Conservation (phyloP, 2,329 filamentous ascomycete genomes). For the Xylaria sp. region DNA sequence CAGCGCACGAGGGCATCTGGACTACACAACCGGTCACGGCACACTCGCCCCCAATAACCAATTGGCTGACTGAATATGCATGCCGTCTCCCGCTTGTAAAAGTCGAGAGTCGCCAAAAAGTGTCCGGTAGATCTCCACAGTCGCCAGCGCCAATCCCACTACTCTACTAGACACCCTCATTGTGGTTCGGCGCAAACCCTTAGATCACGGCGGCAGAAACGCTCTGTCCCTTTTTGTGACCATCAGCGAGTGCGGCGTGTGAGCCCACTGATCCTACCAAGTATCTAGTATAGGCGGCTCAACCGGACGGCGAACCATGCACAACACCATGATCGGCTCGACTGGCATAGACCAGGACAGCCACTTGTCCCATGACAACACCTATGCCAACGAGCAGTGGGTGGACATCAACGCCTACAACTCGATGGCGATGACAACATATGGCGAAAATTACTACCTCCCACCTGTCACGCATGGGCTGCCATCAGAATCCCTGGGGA, state of each 20-base stretch:
- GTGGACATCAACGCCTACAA: slow-evolving; percentile 64
- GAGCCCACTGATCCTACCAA: slow-evolving; percentile 27
- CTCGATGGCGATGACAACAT: slow-evolving; percentile 71
- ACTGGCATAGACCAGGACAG: slow-evolving; percentile 51
- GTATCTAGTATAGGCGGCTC: slow-evolving; percentile 26
- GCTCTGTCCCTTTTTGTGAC: slow-evolving; percentile 29
- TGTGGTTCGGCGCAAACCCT: slow-evolving; percentile 28
- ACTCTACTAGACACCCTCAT: slow-evolving; percentile 23
- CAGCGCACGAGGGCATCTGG: slow-evolving; percentile 39
- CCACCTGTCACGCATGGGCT: slow-evolving; percentile 51
- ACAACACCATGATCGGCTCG: slow-evolving; percentile 50
- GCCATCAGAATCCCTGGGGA: slow-evolving; percentile 53
- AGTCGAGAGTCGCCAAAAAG: slow-evolving; percentile 41
- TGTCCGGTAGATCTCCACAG: slow-evolving; percentile 39
- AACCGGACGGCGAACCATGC: slow-evolving; percentile 41
- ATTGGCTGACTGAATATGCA: slow-evolving; percentile 52
- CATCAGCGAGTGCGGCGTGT: slow-evolving; percentile 29
- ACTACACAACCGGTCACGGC: slow-evolving; percentile 40
- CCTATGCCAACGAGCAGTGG: slow-evolving; percentile 55
- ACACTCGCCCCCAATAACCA: slow-evolving; percentile 41
- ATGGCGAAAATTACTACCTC: slow-evolving; percentile 65
- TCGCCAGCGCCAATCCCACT: slow-evolving; percentile 31
- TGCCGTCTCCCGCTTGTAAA: slow-evolving; percentile 49
- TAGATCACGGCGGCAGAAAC: slow-evolving; percentile 26
- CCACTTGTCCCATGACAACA: slow-evolving; percentile 47